Conservation (phyloP, 108 stramenopile genomes). For the Conticribra weissflogii region DNA sequence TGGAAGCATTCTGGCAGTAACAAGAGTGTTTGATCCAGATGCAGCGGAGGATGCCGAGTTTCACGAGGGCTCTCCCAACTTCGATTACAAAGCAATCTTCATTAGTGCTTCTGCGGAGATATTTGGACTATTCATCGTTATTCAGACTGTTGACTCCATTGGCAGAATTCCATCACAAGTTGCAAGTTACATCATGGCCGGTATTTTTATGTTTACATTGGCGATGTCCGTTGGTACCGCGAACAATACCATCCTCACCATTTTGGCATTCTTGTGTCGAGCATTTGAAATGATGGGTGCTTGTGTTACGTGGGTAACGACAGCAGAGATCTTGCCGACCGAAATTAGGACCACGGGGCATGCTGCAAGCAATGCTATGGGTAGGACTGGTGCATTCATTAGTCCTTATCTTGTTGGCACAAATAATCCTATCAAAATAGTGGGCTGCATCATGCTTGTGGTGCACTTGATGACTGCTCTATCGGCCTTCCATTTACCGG, state of each 20-base stretch:
- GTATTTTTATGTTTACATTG: conserved; percentile 48
- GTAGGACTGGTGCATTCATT: conserved; percentile 67
- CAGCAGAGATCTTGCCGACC: conserved; percentile 79
- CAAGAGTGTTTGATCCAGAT: conserved; percentile 56
- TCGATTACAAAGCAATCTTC: conserved; percentile 75
- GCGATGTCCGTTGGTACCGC: conserved; percentile 8
- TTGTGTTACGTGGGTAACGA: conserved; percentile 73
- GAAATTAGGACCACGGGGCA: conserved; percentile 83
- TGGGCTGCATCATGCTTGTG: conserved; percentile 31
- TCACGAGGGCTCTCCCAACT: conserved; percentile 33
- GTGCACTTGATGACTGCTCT: conserved; percentile 31
- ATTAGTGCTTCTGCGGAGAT: conserved; percentile 71
- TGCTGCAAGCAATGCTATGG: conserved; percentile 75
- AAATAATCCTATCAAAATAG: conserved; percentile 37
- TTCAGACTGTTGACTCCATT: conserved; percentile 59
- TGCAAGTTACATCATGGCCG: conserved; percentile 58
- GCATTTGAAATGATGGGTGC: conserved; percentile 77
- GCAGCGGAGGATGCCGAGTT: conserved; percentile 18
- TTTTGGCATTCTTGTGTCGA: conserved; percentile 64
- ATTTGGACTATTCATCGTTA: conserved; percentile 65
- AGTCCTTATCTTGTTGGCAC: conserved; percentile 68
- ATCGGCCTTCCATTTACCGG: conserved; percentile 23
- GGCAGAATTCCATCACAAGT: conserved; percentile 73
- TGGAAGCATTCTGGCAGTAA: conserved; percentile 54
- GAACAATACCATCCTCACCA: conserved; percentile 12